phyloP scores from a whole-genome alignment of 768 basidiomycete genomes.

The Russula virescens region DNA sequence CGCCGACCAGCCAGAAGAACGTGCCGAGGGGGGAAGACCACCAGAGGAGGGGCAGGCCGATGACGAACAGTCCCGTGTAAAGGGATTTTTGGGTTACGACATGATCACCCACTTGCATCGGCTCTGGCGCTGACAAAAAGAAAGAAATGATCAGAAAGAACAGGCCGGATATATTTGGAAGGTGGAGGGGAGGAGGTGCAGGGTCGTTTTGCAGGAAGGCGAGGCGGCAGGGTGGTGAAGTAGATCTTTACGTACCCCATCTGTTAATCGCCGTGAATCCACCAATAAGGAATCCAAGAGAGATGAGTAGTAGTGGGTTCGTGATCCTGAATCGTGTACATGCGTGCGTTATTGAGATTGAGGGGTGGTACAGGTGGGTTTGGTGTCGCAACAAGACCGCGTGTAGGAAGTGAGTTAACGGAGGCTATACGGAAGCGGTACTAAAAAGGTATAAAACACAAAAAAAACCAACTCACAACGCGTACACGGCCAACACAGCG shows the following conservation, averaged over 20 bases:
- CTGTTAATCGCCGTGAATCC: constrained; percentile 87
- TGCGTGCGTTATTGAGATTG: neutral
- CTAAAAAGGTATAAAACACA: constrained; percentile 20
- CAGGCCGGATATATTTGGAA: neutral
- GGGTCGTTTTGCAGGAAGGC: neutral
- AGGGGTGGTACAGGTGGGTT: neutral
- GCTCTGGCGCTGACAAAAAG: constrained; percentile 62
- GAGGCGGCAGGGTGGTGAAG: neutral
- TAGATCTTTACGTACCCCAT: constrained; percentile 55
- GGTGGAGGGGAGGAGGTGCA: too few relatives aligned
- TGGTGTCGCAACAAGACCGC: neutral
- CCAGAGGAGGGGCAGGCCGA: constrained; percentile 87
- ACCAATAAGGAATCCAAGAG: constrained; percentile 82
- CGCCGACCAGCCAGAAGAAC: constrained; percentile 93
- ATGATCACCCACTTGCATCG: constrained; percentile 74
- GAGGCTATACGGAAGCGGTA: neutral
- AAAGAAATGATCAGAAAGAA: neutral
- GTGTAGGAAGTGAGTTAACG: constrained; percentile 1
- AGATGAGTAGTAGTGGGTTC: constrained; percentile 75
- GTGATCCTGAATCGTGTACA: constrained; percentile 50
- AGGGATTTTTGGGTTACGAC: constrained; percentile 85
- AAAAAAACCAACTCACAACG: constrained; percentile 53
- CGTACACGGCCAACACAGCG: constrained; percentile 75
- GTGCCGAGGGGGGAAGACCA: constrained; percentile 68
- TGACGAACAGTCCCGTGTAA: constrained; percentile 84